Conservation (phyloP, 768 basidiomycete genomes). For the Leccinum aurantiacum region DNA sequence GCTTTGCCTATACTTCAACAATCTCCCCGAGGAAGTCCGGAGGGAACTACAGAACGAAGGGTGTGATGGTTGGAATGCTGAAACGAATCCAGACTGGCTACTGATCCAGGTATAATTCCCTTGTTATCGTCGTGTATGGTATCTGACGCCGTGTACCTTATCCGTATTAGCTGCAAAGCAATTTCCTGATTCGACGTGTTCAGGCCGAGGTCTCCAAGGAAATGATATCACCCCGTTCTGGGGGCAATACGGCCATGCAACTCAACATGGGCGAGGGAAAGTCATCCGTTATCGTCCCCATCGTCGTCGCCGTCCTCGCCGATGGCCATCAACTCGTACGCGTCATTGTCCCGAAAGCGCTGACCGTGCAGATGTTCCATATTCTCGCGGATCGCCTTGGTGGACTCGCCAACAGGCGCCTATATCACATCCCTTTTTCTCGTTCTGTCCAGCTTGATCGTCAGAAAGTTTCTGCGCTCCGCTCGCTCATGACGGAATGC, state of each 20-base stretch:
- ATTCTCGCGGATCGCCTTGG: slow-evolving; percentile 31
- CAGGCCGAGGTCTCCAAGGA: slow-evolving; percentile 31
- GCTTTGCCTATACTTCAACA: slow-evolving; percentile 19
- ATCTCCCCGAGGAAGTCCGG: slow-evolving; percentile 32
- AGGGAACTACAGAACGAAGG: slow-evolving; percentile 28
- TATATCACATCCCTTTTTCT: slow-evolving; percentile 33
- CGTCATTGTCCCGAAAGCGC: slow-evolving; percentile 28
- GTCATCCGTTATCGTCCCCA: slow-evolving; percentile 38
- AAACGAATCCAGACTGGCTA: slow-evolving; percentile 35
- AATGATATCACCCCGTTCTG: slow-evolving; percentile 32
- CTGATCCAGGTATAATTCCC: slow-evolving; percentile 40
- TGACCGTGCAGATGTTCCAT: slow-evolving; percentile 30
- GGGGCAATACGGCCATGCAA: slow-evolving; percentile 41
- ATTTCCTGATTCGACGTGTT: neutral
- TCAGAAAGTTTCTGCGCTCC: neutral
- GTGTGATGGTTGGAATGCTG: slow-evolving; percentile 18
- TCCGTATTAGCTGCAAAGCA: slow-evolving; percentile 27
- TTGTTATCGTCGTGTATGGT: neutral
- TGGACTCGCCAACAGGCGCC: slow-evolving; percentile 28
- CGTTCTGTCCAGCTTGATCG: slow-evolving; percentile 18
- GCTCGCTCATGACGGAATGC: neutral
- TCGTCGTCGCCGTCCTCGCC: slow-evolving; percentile 27
- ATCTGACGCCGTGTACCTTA: slow-evolving; percentile 4
- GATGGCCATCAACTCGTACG: slow-evolving; percentile 30
- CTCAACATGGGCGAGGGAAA: slow-evolving; percentile 34